These are phyloP conservation scores for Globisporangium takayamanum DNA, from an alignment of 352 stramenopile genomes.

Conservation along the genomic window DNA sequence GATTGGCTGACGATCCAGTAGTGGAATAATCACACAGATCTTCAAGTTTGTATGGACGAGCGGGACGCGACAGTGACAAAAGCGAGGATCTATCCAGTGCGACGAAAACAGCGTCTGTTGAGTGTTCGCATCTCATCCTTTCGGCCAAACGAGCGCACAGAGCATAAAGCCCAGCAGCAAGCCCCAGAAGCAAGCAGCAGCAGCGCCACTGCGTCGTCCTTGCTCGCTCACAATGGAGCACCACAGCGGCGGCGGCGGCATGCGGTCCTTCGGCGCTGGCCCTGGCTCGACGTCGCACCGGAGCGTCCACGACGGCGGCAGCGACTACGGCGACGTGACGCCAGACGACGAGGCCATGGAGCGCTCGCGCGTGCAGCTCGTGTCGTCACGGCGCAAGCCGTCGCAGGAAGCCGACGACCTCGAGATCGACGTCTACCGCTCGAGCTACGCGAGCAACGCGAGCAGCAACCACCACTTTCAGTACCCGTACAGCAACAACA, in stretches of 20 bases:
- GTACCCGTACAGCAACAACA: constrained; percentile 6
- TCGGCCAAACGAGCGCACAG: no score
- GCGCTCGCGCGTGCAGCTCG: constrained; percentile 39
- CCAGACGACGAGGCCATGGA: constrained; percentile 20
- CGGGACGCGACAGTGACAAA: no score
- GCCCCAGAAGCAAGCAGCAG: neutral
- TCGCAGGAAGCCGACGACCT: constrained; percentile 28
- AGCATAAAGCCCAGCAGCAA: no score
- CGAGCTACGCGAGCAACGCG: constrained; percentile 36
- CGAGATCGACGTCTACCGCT: constrained; percentile 21
- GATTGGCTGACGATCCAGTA: no score
- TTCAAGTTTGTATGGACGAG: no score
- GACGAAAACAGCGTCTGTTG: no score
- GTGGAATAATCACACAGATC: no score
- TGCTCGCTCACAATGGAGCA: constrained; percentile 18
- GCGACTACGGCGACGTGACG: constrained; percentile 6
- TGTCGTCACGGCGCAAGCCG: constrained; percentile 33
- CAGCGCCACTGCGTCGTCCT: neutral
- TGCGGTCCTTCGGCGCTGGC: neutral
- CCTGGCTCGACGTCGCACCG: neutral
- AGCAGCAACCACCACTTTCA: constrained; percentile 16
- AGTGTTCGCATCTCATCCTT: no score
- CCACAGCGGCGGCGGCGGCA: constrained; percentile 11
- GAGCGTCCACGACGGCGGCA: neutral
- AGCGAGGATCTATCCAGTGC: no score